Conservation (phyloP, 495 filamentous ascomycete genomes). For the Talaromyces liani region DNA sequence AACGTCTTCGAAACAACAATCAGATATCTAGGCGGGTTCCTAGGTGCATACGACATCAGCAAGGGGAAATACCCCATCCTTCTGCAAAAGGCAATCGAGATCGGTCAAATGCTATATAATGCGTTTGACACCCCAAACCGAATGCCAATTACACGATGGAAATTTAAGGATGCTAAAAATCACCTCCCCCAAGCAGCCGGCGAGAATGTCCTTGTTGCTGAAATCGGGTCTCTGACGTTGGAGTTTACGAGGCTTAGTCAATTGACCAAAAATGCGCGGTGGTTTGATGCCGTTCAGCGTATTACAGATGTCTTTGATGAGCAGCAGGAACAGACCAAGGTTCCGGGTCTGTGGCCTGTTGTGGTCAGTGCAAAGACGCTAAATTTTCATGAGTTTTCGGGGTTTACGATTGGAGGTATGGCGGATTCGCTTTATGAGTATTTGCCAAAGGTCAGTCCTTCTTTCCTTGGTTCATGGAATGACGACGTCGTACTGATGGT, state of each 20-base stretch:
- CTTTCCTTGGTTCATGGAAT: background rate
- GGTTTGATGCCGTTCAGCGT: slow-evolving; percentile 87
- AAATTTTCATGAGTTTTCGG: background rate
- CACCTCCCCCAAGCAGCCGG: background rate
- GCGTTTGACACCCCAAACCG: slow-evolving; percentile 33
- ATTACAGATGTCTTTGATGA: slow-evolving; percentile 75
- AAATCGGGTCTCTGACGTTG: slow-evolving; percentile 77
- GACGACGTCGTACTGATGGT: background rate
- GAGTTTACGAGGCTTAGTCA: slow-evolving; percentile 93
- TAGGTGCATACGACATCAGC: slow-evolving; percentile 45
- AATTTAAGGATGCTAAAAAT: background rate
- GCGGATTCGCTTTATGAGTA: slow-evolving; percentile 28
- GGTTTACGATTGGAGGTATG: slow-evolving; percentile 12
- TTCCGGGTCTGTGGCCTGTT: slow-evolving; percentile 61
- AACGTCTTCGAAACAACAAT: slow-evolving; percentile 42
- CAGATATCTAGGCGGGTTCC: slow-evolving; percentile 42
- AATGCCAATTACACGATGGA: slow-evolving; percentile 19
- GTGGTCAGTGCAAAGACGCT: background rate
- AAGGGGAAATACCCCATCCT: slow-evolving; percentile 22
- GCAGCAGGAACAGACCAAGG: slow-evolving; percentile 56
- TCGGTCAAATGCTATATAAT: slow-evolving; percentile 30
- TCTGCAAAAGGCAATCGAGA: slow-evolving; percentile 24
- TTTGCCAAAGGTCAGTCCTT: slow-evolving; percentile 14
- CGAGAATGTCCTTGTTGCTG: slow-evolving; percentile 48
- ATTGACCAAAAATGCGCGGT: slow-evolving; percentile 75